Base-by-base conservation (phyloP, 768 basidiomycete genomes). In the Boletus rubropictus region DNA sequence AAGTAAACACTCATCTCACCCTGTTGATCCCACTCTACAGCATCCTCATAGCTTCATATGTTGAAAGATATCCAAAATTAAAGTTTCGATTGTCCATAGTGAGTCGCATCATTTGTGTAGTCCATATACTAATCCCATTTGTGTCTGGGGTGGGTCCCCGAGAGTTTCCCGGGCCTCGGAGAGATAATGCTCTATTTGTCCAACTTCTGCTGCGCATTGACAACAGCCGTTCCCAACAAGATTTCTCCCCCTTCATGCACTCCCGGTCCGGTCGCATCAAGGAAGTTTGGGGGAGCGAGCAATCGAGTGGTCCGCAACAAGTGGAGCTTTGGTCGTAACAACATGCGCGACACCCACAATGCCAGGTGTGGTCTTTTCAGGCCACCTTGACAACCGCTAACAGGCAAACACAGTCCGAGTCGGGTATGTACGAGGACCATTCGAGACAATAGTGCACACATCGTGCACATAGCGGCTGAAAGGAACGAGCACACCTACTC, bases 31-130 rank as follows among this genome's bases (percentile, higher is more conserved):
- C 24, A 22, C 32, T 37, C 36, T 18, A 22, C 27, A 27, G 32
- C 12, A 41, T 32, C 25, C 28, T 12, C 37, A 20, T 15, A 25
- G 7, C 35, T 37, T 34, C 52, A 40, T 52, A 57, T 57, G 54
- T 51, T 9, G 18, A 29, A 2, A 48, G 58, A 60, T 57, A 54
- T 14, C 32, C 44, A 5, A 38, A 48, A 53, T 58, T 55, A 50
- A 46, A 40, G 58, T 54, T 53, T 49, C 46, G 47, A 18, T 21
- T 17, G 3, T 24, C 41, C 25, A 12, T 41, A 40, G 48, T 22
- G 20, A 43, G 54, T 31, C n/a, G n/a, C 7, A 42, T 46, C 49
- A 20, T 52, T 50, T 29, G 35, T 49, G 7, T 17, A 28, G 22
- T 28, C 39, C 57, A 48, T 59, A 51, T 48, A 39, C 44, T 22